Percentiles rank a stretch among this genome's conserved stretches.
Conservation (phyloP, 176 grass and related monocot species). For the Puccinellia tenuiflora region DNA sequence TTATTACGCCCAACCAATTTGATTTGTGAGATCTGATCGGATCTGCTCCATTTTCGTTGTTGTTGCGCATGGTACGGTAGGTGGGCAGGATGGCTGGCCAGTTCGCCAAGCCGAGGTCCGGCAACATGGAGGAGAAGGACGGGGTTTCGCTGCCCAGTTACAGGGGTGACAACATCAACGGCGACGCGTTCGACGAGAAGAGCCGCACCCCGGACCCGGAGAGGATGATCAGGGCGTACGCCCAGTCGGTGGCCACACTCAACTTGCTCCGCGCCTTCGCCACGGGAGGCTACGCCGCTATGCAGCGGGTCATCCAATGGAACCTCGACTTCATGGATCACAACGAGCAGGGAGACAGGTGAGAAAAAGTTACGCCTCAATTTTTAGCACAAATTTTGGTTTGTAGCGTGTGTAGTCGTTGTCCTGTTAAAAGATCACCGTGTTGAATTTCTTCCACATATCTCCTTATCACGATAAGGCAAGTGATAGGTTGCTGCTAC, state of each 20-base stretch:
- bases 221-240: slow-evolving; percentile 82
- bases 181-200: slow-evolving; percentile 69
- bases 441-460: slow-evolving; percentile 10
- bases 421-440: slow-evolving; percentile 8
- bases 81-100: slow-evolving; percentile 95
- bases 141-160: slow-evolving; percentile 95
- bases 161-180: slow-evolving; percentile 94
- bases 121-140: slow-evolving; percentile 58
- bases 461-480: slow-evolving; percentile 11
- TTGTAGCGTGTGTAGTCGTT: not conserved
- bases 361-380: not conserved
- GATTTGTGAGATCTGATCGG: slow-evolving; percentile 26
- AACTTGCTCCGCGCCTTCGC: slow-evolving; percentile 91
- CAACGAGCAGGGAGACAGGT: slow-evolving; percentile 89
- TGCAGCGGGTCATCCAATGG: slow-evolving; percentile 90
- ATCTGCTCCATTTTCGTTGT: not conserved
- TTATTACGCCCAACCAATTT: no score
- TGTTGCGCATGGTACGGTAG: slow-evolving; percentile 10
- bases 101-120: slow-evolving; percentile 93
- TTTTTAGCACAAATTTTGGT: slow-evolving; percentile 1
- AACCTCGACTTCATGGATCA: slow-evolving; percentile 95
- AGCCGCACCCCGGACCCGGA: slow-evolving; percentile 74
- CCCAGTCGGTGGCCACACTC: slow-evolving; percentile 76
- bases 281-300: slow-evolving; percentile 86
- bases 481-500: slow-evolving; percentile 11